Evolutionary conservation across 140 eudicot genomes (phyloP), one percentile per base, ranked within the genome.

Genomic region (Oenanthe javanica): DNA sequence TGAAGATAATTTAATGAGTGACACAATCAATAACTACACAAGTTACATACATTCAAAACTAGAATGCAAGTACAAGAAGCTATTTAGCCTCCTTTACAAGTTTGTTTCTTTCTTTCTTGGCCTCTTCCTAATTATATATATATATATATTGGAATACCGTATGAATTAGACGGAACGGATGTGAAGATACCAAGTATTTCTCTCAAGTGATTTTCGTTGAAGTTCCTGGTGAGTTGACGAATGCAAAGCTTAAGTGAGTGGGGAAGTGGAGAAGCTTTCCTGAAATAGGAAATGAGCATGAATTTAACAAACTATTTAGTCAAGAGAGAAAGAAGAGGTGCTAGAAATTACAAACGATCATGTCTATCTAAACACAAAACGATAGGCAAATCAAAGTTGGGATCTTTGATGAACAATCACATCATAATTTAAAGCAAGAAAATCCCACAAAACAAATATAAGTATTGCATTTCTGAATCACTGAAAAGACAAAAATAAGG

Each of bases 201-300:
- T 84, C 86, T 89, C 86, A 94, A 82, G 83, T 94, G 98, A 80
- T 89, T 90, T 81, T 94, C 98, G 76, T 92, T 94, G 69, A 94
- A 97, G 73, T 92, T 94, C 86, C 98, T 84, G 48, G 92, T 92
- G 79, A 94, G 97, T 83, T 90, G 96, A 69, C 89, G 94, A 76
- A 94, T 82, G 92, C 91, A 91, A 82, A 94, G 95, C 82, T 89
- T 97, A 82, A 89, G 96, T 0, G 98, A 92, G 79, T 92, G 93
- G 0, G 93, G 89, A 70, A 88, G 76, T 40, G 98, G 93, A 75
- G 98, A 90, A 38, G 85, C 81, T 87, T 94, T 94, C 94, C 98
- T 94, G 95, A 43, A 80, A 74, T 76, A 48, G 81, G 47, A 77
- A 14, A 38, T 31, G 9, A 71, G 18, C 52, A 77, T 3, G 31